Evolutionary conservation across 2,329 filamentous ascomycete genomes (phyloP).

Genomic region (Exophiala calicioides): DNA sequence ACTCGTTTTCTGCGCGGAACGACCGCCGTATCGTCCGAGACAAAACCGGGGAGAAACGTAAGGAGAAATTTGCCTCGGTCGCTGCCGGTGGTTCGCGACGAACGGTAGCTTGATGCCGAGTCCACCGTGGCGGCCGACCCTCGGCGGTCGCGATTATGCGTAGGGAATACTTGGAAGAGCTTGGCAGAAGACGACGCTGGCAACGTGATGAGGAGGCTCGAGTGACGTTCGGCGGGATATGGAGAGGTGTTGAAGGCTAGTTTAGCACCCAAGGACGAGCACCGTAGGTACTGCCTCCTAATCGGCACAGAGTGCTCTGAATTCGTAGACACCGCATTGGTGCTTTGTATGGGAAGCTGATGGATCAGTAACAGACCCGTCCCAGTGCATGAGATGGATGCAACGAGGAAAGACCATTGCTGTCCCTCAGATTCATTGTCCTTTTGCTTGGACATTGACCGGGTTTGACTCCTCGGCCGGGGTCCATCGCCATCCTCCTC

Average conservation of each 20-base stretch:
- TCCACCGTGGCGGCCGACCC: slow-evolving; percentile 37
- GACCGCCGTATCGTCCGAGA: slow-evolving; percentile 32
- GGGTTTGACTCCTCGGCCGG: slow-evolving; percentile 36
- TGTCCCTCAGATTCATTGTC: slow-evolving; percentile 24
- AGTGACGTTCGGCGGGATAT: slow-evolving; percentile 55
- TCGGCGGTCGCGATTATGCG: slow-evolving; percentile 34
- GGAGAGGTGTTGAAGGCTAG: slow-evolving; percentile 57
- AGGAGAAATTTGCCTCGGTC: slow-evolving; percentile 46
- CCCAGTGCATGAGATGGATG: slow-evolving; percentile 48
- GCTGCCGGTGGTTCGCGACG: slow-evolving; percentile 27
- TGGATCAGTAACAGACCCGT: slow-evolving; percentile 49
- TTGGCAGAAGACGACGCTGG: slow-evolving; percentile 55
- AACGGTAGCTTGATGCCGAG: slow-evolving; percentile 25
- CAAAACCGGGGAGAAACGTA: slow-evolving; percentile 45
- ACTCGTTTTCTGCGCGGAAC: slow-evolving; percentile 43
- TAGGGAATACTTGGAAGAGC: slow-evolving; percentile 57
- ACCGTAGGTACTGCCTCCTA: slow-evolving; percentile 50
- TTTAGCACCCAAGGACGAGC: slow-evolving; percentile 46
- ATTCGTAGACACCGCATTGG: slow-evolving; percentile 32
- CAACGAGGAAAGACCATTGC: slow-evolving; percentile 48
- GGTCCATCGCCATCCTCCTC: slow-evolving; percentile 35
- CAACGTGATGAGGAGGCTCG: slow-evolving; percentile 58
- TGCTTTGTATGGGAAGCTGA: slow-evolving; percentile 41
- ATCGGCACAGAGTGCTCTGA: slow-evolving; percentile 46
- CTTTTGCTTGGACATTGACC: slow-evolving; percentile 26